Base-by-base conservation (phyloP, 768 basidiomycete genomes). In the Russula abietina region DNA sequence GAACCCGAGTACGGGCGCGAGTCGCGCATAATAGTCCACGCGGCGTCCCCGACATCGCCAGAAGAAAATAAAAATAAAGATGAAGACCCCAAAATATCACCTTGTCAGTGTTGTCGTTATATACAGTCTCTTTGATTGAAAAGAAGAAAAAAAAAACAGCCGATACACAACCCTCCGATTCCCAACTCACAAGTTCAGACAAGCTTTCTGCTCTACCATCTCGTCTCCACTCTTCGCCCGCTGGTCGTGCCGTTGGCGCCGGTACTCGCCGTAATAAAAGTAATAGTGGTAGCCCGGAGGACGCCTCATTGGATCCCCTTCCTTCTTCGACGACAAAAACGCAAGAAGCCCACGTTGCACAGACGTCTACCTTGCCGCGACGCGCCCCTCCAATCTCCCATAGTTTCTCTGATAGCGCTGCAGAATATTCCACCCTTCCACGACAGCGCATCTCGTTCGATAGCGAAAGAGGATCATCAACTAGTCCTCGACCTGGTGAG, bases 391-490 rank as follows among this genome's bases (percentile, higher is more conserved):
- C 9, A n/a, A 4, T 46, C 45, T 46, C 45, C 45, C 19, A 43
- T 7, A 43, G 41, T 17, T 17, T 43, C 2, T 43, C 41, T 43
- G 41, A 43, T 43, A 64, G 64, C 38, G 6, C 26, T 41, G 53
- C 61, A 69, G 51, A 58, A 32, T 12, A 70, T 64, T 7, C 73
- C 55, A 78, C 77, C 8, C 80, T 79, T 2, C 78, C 83, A 3
- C 75, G 72, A 43, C 82, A 81, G 64, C 79, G 81, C 45, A 77
- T 83, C 39, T 83, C 82, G 0, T 82, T 83, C 24, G 85, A 87
- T 36, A 81, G 79, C 62, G 83, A 84, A 28, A 69, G 69, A 16
- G 80, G 79, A 28, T 69, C 74, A 41, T 77, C 77, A 0, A 73
- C 75, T 26, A 74, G 73, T 60, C 65, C 77, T 62, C 69, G 73